Base-by-base conservation (phyloP, 495 filamentous ascomycete species). In the Antarctomyces pellizariae region DNA sequence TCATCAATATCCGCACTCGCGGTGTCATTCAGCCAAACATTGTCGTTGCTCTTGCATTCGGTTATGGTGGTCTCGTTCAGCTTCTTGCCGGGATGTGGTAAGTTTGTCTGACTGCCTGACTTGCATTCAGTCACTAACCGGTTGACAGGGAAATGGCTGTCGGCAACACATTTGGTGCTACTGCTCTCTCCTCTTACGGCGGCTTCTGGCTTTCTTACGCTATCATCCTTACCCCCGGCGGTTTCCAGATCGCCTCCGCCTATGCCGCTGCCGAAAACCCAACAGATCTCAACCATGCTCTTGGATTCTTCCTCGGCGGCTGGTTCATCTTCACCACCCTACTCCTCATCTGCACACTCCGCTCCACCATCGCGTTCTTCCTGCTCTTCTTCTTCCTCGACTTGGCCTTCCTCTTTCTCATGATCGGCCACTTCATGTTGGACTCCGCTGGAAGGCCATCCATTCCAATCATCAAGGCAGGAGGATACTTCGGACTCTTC, bases 241-340 rank as follows among this genome's bases (percentile, higher is more conserved):
- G 72, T 16, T 74, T 75, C 39, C 43, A 61, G 10, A 75, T 82
- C 22, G 32, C 56, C 2, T 46, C 41, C 8, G 39, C 42, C 0
- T 71, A 71, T 37, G 30, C 36, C 2, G 38, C 39, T n/a, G 27
- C 36, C 1, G 18, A 35, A 19, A 45, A 38, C 0, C 25, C 35
- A 13, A 45, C 51, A 28, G 42, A 50, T 14, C 28, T 34, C 36
- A 53, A 53, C 39, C 41, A 62, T 27, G 76, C 74, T 2, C 59
- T 93, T 30, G 80, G 77, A 30, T 64, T 90, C 43, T 93, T 75
- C 62, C 57, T 93, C 27, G 70, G 77, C n/a, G 64, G 64, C 46
- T 97, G 86, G 86, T 93, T 91, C 60, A 86, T 97, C 61, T 97
- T 97, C 68, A 97, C 84, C 40, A 70, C 64, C 43, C 55, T 97